Conservation (phyloP, 1,284 basidiomycete species). For the Ustilago sp. region DNA sequence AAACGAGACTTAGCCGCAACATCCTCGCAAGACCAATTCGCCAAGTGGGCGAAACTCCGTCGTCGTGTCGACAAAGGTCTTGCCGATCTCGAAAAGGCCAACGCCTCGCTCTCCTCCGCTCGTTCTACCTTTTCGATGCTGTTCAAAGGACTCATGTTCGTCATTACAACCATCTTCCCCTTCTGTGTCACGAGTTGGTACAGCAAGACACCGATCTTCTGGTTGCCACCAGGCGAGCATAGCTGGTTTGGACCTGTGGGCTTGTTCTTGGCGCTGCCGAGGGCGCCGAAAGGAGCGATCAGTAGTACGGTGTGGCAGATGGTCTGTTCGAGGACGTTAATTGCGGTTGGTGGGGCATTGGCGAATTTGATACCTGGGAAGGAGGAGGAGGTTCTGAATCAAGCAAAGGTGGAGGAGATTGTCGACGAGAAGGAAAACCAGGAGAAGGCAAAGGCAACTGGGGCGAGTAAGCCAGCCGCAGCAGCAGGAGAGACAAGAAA, state of each 20-base stretch:
- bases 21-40: constrained; percentile 95
- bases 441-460: constrained; percentile 2
- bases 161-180: constrained; percentile 61
- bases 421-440: constrained; percentile 9
- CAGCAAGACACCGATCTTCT: constrained; percentile 66
- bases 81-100: constrained; percentile 91
- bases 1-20: constrained; percentile 90
- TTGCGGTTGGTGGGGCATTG: constrained; percentile 15
- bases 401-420: constrained; percentile 19
- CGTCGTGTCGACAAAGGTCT: constrained; percentile 91
- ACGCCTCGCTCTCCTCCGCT: constrained; percentile 38
- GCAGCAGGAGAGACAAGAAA: constrained; percentile 15
- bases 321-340: constrained; percentile 43
- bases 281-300: constrained; percentile 56
- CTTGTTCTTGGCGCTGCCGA: constrained; percentile 55
- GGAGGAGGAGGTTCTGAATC: constrained; percentile 27
- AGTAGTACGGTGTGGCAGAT: constrained; percentile 53
- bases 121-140: constrained; percentile 54
- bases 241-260: constrained; percentile 63
- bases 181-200: constrained; percentile 65
- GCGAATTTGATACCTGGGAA: constrained; percentile 26
- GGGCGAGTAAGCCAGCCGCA: neutral
- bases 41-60: constrained; percentile 96
- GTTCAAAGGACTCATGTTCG: constrained; percentile 59
- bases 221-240: constrained; percentile 57